Evolutionary conservation across 495 filamentous ascomycete species (phyloP), one percentile per base, ranked within the genome.

Genomic region (Penicillium paxilli): DNA sequence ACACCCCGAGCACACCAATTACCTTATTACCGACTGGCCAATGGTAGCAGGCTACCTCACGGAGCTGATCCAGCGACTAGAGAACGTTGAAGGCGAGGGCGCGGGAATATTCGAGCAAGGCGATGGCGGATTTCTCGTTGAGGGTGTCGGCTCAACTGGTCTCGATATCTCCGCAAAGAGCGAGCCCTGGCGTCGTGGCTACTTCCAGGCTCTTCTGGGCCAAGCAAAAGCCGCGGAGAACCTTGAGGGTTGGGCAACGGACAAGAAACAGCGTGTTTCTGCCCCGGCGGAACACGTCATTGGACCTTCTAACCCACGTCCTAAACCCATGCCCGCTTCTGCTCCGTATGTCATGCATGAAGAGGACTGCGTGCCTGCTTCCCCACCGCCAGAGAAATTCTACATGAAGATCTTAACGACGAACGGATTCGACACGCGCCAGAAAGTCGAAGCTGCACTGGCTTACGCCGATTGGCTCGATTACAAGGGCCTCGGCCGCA

Each of bases 381-480:
- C 80, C 30, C 83, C 85, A 14, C 59, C 79, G 3, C 86, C 92
- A 0, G 83, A 92, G 58, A 76, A 67, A 9, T 87, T 83, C 58
- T 96, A 96, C 62, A 80, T 88, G 68, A 85, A 86, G 59, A 85
- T 96, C 21, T 68, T 96, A 42, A 89, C 83, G 1, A 90, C 87
- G 0, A 77, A 79, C 22, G 91, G 92, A 16, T 90, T 96, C 63
- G 85, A 81, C 7, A 78, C 79, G 17, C 74, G 82, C 47, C 89
- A 96, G 70, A 83, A 83, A 54, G 67, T 96, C 26, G 85, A 91
- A 38, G 91, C 92, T 20, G 87, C 87, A 9, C 70, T 96, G 16
- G 87, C 85, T 0, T 92, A 92, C 67, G 92, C 85, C 5, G 87
- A 88, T 52, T 96, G 86, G 83, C 77, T 96, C 5, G 86, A 89